Evolutionary conservation across 768 basidiomycete genomes (phyloP).

Genomic region (Tricholoma hemisulphureum): DNA sequence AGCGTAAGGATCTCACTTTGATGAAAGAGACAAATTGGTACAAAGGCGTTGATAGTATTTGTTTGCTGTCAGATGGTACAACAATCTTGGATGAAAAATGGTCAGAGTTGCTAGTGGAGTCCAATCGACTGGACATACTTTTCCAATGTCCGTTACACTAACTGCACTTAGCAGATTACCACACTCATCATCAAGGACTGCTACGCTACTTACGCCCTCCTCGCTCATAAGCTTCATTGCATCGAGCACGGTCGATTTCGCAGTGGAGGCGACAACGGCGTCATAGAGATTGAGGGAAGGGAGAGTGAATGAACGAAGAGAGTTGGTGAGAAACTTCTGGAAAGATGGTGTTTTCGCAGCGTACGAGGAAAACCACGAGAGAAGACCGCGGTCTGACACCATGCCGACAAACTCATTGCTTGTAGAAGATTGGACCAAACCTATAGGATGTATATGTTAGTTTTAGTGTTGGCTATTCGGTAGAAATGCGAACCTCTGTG

Average conservation of each 20-base stretch:
- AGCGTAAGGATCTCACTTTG: constrained; percentile 47
- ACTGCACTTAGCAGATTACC: constrained; percentile 70
- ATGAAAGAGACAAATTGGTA: constrained; percentile 69
- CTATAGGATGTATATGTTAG: constrained; percentile 28
- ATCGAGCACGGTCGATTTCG: constrained; percentile 64
- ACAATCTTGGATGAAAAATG: constrained; percentile 49
- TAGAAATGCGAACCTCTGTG: constrained; percentile 56
- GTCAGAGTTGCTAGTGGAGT: neutral
- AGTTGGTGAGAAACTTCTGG: constrained; percentile 48
- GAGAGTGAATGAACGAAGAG: constrained; percentile 54
- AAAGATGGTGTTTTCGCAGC: constrained; percentile 47
- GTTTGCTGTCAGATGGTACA: constrained; percentile 77
- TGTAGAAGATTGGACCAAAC: constrained; percentile 53
- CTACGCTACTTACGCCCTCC: constrained; percentile 80
- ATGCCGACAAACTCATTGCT: constrained; percentile 58
- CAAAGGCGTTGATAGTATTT: constrained; percentile 66
- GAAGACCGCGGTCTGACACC: constrained; percentile 72
- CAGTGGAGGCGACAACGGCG: constrained; percentile 61
- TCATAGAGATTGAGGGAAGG: constrained; percentile 64
- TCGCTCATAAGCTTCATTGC: constrained; percentile 88
- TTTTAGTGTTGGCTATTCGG: neutral
- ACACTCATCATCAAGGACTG: constrained; percentile 66
- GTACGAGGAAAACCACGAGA: constrained; percentile 65
- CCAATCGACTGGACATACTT: constrained; percentile 41
- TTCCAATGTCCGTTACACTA: constrained; percentile 81